phyloP scores from a whole-genome alignment of 371 early-diverging fungal genomes.

The Aphelidium insulamus region DNA sequence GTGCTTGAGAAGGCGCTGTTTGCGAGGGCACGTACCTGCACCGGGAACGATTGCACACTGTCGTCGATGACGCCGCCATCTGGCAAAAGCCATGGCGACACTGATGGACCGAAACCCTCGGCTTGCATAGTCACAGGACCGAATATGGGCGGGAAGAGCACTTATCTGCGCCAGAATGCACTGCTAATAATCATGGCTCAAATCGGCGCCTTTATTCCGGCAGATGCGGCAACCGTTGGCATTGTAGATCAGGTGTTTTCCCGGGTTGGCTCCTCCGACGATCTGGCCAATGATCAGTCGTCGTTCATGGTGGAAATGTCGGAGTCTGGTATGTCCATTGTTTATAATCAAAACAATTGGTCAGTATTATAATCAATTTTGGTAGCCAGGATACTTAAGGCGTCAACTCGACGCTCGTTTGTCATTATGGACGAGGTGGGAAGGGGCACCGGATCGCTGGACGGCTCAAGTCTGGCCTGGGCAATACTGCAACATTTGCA shows the following conservation, averaged over 20 bases:
- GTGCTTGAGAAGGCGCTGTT: too few species aligned
- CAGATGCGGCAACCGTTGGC: conserved; percentile 50
- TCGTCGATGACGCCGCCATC: too few species aligned
- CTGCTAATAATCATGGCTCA: conserved; percentile 75
- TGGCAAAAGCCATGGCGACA: too few species aligned
- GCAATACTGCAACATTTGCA: conserved; percentile 64
- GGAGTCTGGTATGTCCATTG: conserved; percentile 6
- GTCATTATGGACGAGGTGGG: conserved; percentile 98
- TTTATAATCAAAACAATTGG: background rate
- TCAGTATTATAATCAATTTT: too few species aligned
- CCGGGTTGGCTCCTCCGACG: conserved; percentile 58
- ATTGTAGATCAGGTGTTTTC: conserved; percentile 75
- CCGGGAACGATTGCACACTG: too few species aligned
- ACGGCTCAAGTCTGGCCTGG: conserved; percentile 79
- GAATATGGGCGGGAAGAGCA: too few species aligned
- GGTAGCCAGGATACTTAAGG: too few species aligned
- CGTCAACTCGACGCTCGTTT: too few species aligned
- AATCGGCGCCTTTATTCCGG: conserved; percentile 83
- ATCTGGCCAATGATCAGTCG: conserved; percentile 22
- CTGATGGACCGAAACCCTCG: too few species aligned
- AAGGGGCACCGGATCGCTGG: conserved; percentile 81
- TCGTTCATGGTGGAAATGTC: conserved; percentile 39
- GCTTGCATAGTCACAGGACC: too few species aligned
- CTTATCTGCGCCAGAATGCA: conserved; percentile 29
- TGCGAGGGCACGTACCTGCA: too few species aligned